Conservation (phyloP, 108 stramenopile genomes). For the Schizochytrium sp. region DNA sequence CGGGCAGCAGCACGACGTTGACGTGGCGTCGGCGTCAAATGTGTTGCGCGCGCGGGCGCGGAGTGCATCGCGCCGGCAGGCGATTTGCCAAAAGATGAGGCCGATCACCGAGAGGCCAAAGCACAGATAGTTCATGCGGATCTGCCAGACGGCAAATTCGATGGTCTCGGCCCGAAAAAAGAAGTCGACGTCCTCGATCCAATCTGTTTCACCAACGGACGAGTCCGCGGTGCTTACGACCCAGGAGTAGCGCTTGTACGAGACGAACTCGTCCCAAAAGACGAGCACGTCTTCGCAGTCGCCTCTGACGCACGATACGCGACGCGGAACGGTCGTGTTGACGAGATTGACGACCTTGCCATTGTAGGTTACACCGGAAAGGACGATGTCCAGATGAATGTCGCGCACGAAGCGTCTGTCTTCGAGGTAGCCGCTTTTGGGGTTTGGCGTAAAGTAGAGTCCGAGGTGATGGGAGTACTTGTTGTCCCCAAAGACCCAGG, state of each 20-base stretch:
- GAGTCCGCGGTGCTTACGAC: background rate
- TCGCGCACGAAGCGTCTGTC: background rate
- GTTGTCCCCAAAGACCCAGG: background rate
- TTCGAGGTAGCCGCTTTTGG: background rate
- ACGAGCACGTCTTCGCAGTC: background rate
- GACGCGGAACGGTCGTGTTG: background rate
- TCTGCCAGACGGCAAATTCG: background rate
- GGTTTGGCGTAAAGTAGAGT: background rate
- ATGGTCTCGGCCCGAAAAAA: background rate
- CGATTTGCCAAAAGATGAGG: background rate
- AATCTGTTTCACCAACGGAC: background rate
- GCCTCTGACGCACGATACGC: background rate
- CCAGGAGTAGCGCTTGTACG: background rate
- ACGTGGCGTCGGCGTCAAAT: too few relatives aligned
- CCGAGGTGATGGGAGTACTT: background rate
- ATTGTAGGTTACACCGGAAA: background rate
- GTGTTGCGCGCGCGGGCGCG: background rate
- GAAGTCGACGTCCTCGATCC: background rate
- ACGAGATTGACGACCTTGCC: background rate
- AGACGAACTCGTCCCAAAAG: background rate
- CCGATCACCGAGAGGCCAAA: background rate
- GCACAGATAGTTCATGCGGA: slow-evolving; percentile 2
- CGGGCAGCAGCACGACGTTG: background rate
- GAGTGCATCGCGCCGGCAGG: background rate
- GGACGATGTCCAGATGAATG: background rate